Evolutionary conservation across 2,329 filamentous ascomycete genomes (phyloP).

Genomic region (Anthostomella pinea): DNA sequence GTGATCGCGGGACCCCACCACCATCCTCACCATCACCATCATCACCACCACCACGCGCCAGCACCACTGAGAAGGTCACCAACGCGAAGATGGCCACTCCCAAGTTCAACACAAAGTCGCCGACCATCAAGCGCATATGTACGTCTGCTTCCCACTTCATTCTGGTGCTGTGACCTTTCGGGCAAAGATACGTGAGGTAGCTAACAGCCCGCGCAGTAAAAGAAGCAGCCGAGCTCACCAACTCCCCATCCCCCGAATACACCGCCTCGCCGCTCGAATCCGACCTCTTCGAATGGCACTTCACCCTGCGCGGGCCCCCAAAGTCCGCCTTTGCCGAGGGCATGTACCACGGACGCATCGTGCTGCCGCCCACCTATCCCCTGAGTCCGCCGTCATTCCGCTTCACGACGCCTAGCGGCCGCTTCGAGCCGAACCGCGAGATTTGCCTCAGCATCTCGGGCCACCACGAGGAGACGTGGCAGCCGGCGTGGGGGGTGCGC

Average conservation of each 20-base stretch:
- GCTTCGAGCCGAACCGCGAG: constrained; percentile 95
- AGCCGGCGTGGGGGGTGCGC: constrained; percentile 94
- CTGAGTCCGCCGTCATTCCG: constrained; percentile 92
- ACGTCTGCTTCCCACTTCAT: constrained; percentile 32
- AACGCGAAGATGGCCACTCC: constrained; percentile 43
- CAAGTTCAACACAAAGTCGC: constrained; percentile 70
- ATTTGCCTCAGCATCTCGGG: constrained; percentile 93
- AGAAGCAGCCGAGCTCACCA: constrained; percentile 84
- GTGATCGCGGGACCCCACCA: constrained; percentile 5
- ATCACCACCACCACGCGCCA: neutral
- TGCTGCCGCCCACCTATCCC: constrained; percentile 85
- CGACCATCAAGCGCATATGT: constrained; percentile 83
- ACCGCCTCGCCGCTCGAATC: constrained; percentile 79
- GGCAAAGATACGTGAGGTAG: too few species aligned
- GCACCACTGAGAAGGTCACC: too few species aligned
- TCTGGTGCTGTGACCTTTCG: constrained; percentile 6
- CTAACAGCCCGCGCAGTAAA: constrained; percentile 56
- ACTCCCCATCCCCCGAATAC: constrained; percentile 79
- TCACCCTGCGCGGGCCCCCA: constrained; percentile 89
- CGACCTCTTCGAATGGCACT: constrained; percentile 98
- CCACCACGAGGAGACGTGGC: constrained; percentile 98
- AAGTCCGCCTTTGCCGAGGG: constrained; percentile 74
- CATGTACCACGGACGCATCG: constrained; percentile 93
- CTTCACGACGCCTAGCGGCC: constrained; percentile 85
- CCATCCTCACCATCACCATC: constrained; percentile 5